Percentiles rank a stretch among this genome's conserved stretches.
phyloP scores from a whole-genome alignment of 768 basidiomycete genomes.

The Termitomyces sp. region DNA sequence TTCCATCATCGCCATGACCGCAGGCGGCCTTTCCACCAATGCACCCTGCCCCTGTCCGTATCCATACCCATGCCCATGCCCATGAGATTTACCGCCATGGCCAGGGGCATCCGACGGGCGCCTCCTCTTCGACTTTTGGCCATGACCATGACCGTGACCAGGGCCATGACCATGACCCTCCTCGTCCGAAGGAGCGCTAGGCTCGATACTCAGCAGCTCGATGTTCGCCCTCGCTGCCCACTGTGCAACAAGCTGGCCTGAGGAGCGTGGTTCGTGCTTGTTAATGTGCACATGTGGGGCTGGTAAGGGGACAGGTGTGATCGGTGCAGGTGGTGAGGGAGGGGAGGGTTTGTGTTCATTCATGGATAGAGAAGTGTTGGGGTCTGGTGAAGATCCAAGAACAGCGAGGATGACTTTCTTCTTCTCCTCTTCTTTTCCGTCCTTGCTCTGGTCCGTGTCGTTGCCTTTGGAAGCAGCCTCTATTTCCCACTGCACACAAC shows the following conservation, averaged over 20 bases:
- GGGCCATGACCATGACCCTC: constrained; percentile 1
- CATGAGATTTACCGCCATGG: neutral
- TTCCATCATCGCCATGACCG: constrained; percentile 81
- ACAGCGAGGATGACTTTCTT: constrained; percentile 63
- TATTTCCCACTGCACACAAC: constrained; percentile 74
- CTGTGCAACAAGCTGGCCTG: constrained; percentile 53
- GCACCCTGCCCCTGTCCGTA: constrained; percentile 19
- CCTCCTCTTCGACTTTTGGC: neutral
- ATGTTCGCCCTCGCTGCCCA: constrained; percentile 69
- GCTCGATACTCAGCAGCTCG: constrained; percentile 47
- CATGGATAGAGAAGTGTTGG: constrained; percentile 12
- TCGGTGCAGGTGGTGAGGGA: constrained; percentile 20
- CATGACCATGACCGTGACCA: neutral
- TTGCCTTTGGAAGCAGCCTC: constrained; percentile 37
- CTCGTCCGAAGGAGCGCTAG: constrained; percentile 30
- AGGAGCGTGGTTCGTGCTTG: constrained; percentile 60
- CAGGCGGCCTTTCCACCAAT: constrained; percentile 72
- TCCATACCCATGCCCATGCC: neutral
- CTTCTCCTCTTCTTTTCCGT: constrained; percentile 23
- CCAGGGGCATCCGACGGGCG: neutral
- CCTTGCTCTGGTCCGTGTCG: neutral
- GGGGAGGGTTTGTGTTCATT: constrained; percentile 17
- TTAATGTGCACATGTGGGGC: constrained; percentile 47
- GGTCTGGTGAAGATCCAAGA: constrained; percentile 20
- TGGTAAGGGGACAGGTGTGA: constrained; percentile 60